Conservation (phyloP, 2,329 filamentous ascomycete genomes). For the Ciborinia camelliae region DNA sequence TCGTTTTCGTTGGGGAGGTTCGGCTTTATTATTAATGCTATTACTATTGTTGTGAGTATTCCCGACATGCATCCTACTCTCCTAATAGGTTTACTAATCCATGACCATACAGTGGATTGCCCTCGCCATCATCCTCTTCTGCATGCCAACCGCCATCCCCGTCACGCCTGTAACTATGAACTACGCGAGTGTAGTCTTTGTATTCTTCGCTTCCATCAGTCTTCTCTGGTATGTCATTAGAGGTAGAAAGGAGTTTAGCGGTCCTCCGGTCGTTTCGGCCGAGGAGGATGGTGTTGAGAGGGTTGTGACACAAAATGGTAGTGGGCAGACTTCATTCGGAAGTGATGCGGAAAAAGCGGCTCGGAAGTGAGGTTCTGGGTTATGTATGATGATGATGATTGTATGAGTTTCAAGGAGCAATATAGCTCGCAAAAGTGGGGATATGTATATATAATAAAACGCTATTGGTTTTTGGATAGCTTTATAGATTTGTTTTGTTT, state of each 20-base stretch:
- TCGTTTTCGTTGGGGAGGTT: conserved; percentile 67
- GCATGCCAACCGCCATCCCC: conserved; percentile 64
- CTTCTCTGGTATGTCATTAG: conserved; percentile 61
- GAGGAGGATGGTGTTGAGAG: conserved; percentile 30
- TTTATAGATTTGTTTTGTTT: background rate
- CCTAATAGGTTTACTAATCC: background rate
- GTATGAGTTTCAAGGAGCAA: background rate
- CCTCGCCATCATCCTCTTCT: conserved; percentile 69
- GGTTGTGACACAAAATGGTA: conserved; percentile 24
- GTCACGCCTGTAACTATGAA: conserved; percentile 59
- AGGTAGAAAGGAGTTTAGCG: conserved; percentile 61
- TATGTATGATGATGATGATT: background rate
- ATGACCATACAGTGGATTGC: conserved; percentile 54
- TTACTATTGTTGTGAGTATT: conserved; percentile 49
- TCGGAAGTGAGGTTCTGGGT: background rate
- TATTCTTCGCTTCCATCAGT: conserved; percentile 58
- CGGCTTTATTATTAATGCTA: conserved; percentile 64
- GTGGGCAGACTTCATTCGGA: conserved; percentile 11
- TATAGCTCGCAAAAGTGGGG: background rate
- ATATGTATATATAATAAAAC: background rate
- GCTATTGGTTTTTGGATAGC: background rate
- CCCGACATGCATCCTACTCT: background rate
- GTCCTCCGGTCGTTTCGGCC: conserved; percentile 42
- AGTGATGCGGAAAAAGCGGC: conserved; percentile 18
- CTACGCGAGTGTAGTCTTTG: conserved; percentile 64